Evolutionary conservation across 1,284 basidiomycete genomes (phyloP), one percentile per base, ranked within the genome.

Genomic region (Somion occarium): DNA sequence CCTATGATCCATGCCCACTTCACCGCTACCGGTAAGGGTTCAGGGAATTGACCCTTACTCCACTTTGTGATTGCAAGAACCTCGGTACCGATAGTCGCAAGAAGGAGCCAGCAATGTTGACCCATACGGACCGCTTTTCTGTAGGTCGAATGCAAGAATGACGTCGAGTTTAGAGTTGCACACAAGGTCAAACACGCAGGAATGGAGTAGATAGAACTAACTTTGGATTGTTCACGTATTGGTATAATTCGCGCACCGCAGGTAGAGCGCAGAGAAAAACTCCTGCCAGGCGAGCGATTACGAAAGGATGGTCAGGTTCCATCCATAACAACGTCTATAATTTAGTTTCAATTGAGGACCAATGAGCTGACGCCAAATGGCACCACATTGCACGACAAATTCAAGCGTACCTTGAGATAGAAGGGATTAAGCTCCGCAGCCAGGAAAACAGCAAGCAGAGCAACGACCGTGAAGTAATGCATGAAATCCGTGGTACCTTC

Each of bases 381-480:
- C n/a, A n/a, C n/a, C n/a, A n/a, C n/a, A n/a, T n/a, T n/a, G n/a
- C n/a, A n/a, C n/a, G n/a, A n/a, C n/a, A n/a, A n/a, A n/a, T n/a
- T n/a, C n/a, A 46, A 53, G 59, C 67, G 52, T 56, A 83, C 87
- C 75, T 91, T 91, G 46, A 91, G 70, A 69, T 91, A 91, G 67
- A 91, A 91, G 9, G 87, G 86, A 61, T 88, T 91, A 46, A 93
- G 72, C 69, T 92, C 90, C 49, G 87, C 88, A 51, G 83, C 83
- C 47, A 92, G 73, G 64, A 92, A 91, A n/a, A 87, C 80, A 5
- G 83, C 79, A 38, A 92, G 76, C 27, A 92, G 74, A 22, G 86
- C 61, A 11, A 91, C 85, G 26, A 91, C 88, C 1, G 77, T 79
- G 52, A 84, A 69, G 64, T 89, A 92, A 66, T 91, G 83, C 30